A percentile compares a stretch with the other conserved stretches of the same genome.
Conservation (phyloP, 768 basidiomycete genomes). For the Boletus huronensis region DNA sequence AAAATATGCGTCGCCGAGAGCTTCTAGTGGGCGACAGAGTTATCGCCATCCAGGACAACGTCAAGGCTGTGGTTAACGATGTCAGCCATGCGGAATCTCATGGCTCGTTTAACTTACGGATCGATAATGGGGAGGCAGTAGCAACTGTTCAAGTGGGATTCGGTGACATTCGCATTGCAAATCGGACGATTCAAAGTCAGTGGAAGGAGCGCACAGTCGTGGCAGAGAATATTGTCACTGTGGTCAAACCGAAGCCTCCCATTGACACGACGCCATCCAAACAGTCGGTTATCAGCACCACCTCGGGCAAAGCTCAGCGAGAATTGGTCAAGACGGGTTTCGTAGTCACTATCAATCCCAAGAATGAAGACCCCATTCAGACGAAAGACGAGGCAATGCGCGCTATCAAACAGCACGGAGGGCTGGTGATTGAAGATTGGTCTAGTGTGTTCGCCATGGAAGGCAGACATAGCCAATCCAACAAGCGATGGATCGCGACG, state of each 20-base stretch:
- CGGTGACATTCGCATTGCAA: conserved; percentile 46
- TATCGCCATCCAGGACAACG: conserved; percentile 31
- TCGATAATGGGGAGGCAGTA: conserved; percentile 37
- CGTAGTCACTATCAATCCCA: conserved; percentile 50
- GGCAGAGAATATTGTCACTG: conserved; percentile 41
- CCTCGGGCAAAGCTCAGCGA: conserved; percentile 35
- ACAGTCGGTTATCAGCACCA: conserved; percentile 38
- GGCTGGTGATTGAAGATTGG: conserved; percentile 62
- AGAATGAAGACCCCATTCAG: conserved; percentile 34
- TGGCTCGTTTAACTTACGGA: conserved; percentile 34
- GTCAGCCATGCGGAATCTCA: conserved; percentile 30
- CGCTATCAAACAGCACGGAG: conserved; percentile 50
- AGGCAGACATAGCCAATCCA: conserved; percentile 41
- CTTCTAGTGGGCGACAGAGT: conserved; percentile 58
- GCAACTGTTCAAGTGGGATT: conserved; percentile 30
- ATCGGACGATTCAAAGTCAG: conserved; percentile 43
- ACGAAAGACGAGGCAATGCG: conserved; percentile 42
- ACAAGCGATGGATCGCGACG: conserved; percentile 52
- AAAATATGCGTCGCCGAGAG: conserved; percentile 51
- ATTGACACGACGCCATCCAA: conserved; percentile 49
- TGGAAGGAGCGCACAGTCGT: conserved; percentile 55
- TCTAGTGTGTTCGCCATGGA: conserved; percentile 52
- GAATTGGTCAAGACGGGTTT: conserved; percentile 52
- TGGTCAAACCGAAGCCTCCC: conserved; percentile 34
- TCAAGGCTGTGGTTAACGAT: conserved; percentile 31